These are phyloP conservation scores for Komagataella phaffii DNA, from an alignment of 805 yeast species.

Conservation along the genomic window DNA sequence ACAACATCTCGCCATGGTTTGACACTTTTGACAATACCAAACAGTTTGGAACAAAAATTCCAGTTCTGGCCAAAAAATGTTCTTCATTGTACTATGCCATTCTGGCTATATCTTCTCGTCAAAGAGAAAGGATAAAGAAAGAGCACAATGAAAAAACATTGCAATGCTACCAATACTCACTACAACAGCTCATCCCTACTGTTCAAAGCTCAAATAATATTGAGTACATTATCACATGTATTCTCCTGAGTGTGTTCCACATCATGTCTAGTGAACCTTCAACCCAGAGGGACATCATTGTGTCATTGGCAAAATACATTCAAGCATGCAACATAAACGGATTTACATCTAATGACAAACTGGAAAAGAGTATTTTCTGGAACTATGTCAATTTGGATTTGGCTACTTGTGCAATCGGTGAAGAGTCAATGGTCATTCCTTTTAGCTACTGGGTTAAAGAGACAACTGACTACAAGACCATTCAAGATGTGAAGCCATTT, in stretches of 20 bases:
- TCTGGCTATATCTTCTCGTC: slow-evolving; percentile 16
- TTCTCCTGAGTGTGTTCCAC: slow-evolving; percentile 27
- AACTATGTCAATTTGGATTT: slow-evolving; percentile 28
- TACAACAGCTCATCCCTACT: slow-evolving; percentile 19
- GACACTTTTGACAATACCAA: slow-evolving; percentile 19
- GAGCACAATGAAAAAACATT: slow-evolving; percentile 14
- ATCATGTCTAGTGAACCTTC: slow-evolving; percentile 24
- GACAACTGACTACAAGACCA: slow-evolving; percentile 17
- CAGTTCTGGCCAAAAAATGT: slow-evolving; percentile 23
- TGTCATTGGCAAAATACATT: slow-evolving; percentile 24
- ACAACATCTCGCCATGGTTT: slow-evolving; percentile 23
- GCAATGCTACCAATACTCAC: slow-evolving; percentile 14
- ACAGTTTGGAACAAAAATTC: slow-evolving; percentile 19
- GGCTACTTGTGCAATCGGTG: slow-evolving; percentile 22
- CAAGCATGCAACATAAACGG: slow-evolving; percentile 24
- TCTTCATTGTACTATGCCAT: slow-evolving; percentile 13
- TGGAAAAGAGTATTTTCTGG: slow-evolving; percentile 29
- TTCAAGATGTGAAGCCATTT: slow-evolving; percentile 5
- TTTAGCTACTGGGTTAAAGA: slow-evolving; percentile 6
- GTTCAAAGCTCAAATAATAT: slow-evolving; percentile 17
- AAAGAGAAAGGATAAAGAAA: slow-evolving; percentile 10
- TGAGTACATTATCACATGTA: slow-evolving; percentile 22
- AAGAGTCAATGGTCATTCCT: slow-evolving; percentile 20
- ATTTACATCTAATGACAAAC: slow-evolving; percentile 14
- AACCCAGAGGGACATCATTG: slow-evolving; percentile 24